A percentile compares a stretch with the other conserved stretches of the same genome.
These are phyloP conservation scores for Escallonia rubra DNA, from an alignment of 129 eudicot genomes.

Conservation along the genomic window DNA sequence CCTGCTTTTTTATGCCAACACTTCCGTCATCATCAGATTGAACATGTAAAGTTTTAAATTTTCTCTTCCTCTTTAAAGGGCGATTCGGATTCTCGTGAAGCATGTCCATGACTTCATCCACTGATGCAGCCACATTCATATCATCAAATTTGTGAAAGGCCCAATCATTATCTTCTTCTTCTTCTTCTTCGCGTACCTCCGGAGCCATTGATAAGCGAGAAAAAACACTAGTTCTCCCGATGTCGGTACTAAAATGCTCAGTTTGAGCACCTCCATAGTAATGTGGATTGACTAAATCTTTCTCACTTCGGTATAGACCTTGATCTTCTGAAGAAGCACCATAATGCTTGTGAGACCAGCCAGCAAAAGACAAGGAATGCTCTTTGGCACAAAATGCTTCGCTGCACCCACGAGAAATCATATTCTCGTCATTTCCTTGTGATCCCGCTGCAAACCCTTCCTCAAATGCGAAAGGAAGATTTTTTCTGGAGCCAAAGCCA, in stretches of 20 bases:
- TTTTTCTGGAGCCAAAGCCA: constrained; percentile 10
- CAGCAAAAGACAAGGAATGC: constrained; percentile 7
- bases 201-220: constrained; percentile 33
- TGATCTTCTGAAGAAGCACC: constrained; percentile 18
- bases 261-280: constrained; percentile 2
- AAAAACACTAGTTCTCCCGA: constrained; percentile 52
- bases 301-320: constrained; percentile 5
- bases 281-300: constrained; percentile 4
- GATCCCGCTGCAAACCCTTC: not conserved
- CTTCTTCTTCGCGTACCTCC: constrained; percentile 9
- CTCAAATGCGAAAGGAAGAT: constrained; percentile 10
- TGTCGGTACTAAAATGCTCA: constrained; percentile 6
- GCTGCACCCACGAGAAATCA: not conserved
- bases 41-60: constrained; percentile 12
- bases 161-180: constrained; percentile 17
- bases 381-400: constrained; percentile 1
- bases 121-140: constrained; percentile 24
- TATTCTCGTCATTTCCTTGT: constrained; percentile 1
- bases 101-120: constrained; percentile 44
- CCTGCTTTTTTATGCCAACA: constrained; percentile 9
- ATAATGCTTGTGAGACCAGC: not conserved
- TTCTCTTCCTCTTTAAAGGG: constrained; percentile 15
- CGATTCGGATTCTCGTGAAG: constrained; percentile 23
- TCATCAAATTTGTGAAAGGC: constrained; percentile 5
- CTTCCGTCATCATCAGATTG: constrained; percentile 8